Conservation (phyloP, 2,329 filamentous ascomycete genomes). For the Lojkania enalia region DNA sequence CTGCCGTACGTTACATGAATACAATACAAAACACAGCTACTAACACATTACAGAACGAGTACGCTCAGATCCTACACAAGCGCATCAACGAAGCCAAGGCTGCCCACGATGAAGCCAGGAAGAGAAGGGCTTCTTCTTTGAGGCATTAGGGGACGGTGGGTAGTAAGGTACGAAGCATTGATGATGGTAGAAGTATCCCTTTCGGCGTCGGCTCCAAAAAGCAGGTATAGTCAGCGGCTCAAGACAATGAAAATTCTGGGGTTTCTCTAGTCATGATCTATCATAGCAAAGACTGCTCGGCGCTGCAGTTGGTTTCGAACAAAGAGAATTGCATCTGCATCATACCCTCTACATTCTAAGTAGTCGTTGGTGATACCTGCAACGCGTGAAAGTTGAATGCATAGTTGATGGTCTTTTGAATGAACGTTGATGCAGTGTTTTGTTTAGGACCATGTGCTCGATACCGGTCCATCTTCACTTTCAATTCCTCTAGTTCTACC, state of each 20-base stretch:
- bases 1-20: slow-evolving; percentile 68
- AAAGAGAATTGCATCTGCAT: too few species aligned
- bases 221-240: slow-evolving; percentile 29
- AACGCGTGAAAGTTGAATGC: too few species aligned
- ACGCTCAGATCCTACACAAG: slow-evolving; percentile 93
- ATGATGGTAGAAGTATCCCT: slow-evolving; percentile 35
- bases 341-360: too few species aligned
- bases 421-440: too few species aligned
- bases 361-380: too few species aligned
- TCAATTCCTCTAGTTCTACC: too few species aligned
- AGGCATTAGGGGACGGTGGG: slow-evolving; percentile 42
- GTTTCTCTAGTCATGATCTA: slow-evolving; percentile 39
- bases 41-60: slow-evolving; percentile 76
- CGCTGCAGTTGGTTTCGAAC: slow-evolving; percentile 37
- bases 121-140: slow-evolving; percentile 88
- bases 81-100: slow-evolving; percentile 95
- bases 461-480: too few species aligned
- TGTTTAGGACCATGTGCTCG: too few species aligned
- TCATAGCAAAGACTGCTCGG: slow-evolving; percentile 42
- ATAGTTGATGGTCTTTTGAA: too few species aligned
- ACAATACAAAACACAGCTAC: slow-evolving; percentile 19
- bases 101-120: slow-evolving; percentile 89
- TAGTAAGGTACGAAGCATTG: slow-evolving; percentile 39
- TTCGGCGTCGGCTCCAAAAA: slow-evolving; percentile 44
- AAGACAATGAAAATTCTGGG: slow-evolving; percentile 38